phyloP scores from a whole-genome alignment of 305 asterid genomes.

The Fraxinus dipetala region DNA sequence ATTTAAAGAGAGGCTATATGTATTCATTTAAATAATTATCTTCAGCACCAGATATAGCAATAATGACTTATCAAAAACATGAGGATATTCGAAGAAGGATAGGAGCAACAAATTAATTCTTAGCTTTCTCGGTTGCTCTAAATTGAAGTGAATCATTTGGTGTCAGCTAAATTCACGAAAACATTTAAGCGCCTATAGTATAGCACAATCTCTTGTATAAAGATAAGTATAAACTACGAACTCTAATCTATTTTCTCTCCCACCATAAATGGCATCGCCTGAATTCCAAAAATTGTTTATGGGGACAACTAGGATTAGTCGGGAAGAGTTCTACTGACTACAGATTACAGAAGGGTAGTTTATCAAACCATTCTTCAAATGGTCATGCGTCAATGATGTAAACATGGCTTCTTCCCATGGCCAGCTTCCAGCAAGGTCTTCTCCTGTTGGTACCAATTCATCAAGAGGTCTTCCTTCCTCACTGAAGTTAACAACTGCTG shows the following conservation, averaged over 20 bases:
- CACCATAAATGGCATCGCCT: constrained; percentile 44
- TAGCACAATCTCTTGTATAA: constrained; percentile 35
- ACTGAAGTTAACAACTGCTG: constrained; percentile 10
- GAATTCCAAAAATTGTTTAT: constrained; percentile 24
- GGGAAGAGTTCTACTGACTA: constrained; percentile 33
- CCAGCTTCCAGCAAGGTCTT: constrained; percentile 25
- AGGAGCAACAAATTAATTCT: constrained; percentile 9
- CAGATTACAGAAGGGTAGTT: constrained; percentile 27
- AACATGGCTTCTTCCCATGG: constrained; percentile 30
- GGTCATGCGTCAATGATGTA: constrained; percentile 32
- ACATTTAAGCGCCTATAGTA: constrained; percentile 28
- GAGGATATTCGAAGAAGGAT: constrained; percentile 16
- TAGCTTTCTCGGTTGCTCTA: constrained; percentile 12
- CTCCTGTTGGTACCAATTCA: constrained; percentile 20
- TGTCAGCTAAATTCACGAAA: constrained; percentile 38
- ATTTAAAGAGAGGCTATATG: not conserved
- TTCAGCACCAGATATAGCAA: not conserved
- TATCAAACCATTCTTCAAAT: constrained; percentile 36
- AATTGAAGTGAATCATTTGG: constrained; percentile 27
- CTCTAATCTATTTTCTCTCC: constrained; percentile 44
- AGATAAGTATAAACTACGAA: constrained; percentile 32
- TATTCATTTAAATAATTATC: not conserved
- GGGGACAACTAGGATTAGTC: constrained; percentile 34
- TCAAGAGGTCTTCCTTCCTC: constrained; percentile 20
- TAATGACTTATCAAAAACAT: constrained; percentile 1